Evolutionary conservation across 768 basidiomycete genomes (phyloP).

Genomic region (Lepiota venenata): DNA sequence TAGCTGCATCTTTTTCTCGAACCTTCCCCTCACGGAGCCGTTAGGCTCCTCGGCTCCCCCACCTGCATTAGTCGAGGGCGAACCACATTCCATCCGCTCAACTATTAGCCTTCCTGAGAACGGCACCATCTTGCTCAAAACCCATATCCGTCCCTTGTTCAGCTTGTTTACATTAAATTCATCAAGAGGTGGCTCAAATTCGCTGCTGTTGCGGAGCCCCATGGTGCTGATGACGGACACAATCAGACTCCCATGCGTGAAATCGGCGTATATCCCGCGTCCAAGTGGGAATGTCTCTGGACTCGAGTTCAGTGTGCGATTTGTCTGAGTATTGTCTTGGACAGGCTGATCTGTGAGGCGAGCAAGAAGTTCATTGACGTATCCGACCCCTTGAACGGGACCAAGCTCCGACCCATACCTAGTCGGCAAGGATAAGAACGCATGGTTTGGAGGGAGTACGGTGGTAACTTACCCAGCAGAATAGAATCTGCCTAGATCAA

Average conservation of each 20-base stretch:
- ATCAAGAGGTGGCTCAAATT: too few relatives aligned
- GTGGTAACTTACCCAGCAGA: slow-evolving; percentile 53
- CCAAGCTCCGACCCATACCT: slow-evolving; percentile 66
- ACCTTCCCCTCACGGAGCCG: background rate
- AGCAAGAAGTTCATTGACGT: slow-evolving; percentile 82
- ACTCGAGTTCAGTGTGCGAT: slow-evolving; percentile 61
- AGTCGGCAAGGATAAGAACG: background rate
- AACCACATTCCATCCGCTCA: slow-evolving; percentile 56
- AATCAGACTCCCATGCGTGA: slow-evolving; percentile 86
- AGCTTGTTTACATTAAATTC: slow-evolving; percentile 24
- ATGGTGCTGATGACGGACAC: slow-evolving; percentile 66
- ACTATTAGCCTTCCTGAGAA: slow-evolving; percentile 73
- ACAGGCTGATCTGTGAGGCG: slow-evolving; percentile 65
- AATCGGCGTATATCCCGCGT: slow-evolving; percentile 68
- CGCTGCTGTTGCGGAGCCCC: slow-evolving; percentile 44
- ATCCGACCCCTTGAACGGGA: slow-evolving; percentile 80
- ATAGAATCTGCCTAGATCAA: slow-evolving; percentile 79
- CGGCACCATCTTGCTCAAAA: slow-evolving; percentile 58
- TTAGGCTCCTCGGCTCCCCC: too few relatives aligned
- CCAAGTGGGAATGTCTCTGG: slow-evolving; percentile 69
- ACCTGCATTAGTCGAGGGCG: too few relatives aligned
- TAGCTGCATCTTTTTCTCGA: background rate
- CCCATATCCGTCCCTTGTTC: slow-evolving; percentile 43
- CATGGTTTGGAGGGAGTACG: background rate
- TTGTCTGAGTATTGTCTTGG: slow-evolving; percentile 69